Base-by-base conservation (phyloP, 257 asterid genomes). In the Salvia rosmarinus region DNA sequence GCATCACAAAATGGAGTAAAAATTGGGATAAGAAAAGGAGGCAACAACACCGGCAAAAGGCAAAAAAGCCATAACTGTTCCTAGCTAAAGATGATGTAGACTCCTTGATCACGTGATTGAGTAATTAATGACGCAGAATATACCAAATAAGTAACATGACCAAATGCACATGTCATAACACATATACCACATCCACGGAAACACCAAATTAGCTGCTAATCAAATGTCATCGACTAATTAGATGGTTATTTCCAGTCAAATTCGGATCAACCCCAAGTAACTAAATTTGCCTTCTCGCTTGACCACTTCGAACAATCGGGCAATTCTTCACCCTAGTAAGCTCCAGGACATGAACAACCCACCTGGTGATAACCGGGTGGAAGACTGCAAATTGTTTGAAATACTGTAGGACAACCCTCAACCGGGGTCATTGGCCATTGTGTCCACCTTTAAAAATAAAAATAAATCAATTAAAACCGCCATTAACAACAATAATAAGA, bases 341-440 rank as follows among this genome's bases (percentile, higher is more conserved):
- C 64, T 70, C 69, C 37, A 73, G 46, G 51, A 76, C 57, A 57
- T 60, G 58, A 14, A 77, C 79, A 47, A 80, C 85, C 46, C 79
- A 92, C 98, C 98, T 90, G 92, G 81, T 92, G 96, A 77, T 74
- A 88, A 77, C 98, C 96, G 3, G 91, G 87, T 14, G 95, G 96
- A 64, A 92, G 64, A 82, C 85, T 88, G 80, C 95, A 92, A 28
- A 92, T 74, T 0, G 92, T 83, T 82, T 92, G 96, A 85, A 92
- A 92, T 21, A 86, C 91, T n/a, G 91, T 86, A 12, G 96, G 96
- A 79, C 96, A 90, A 37, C 98, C 98, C 85, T 92, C 98, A 1
- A 92, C 91, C 6, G 96, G 98, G 13, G 92, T 79, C 98, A 92
- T 92, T 61, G 95, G 94, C 87, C 87, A 85, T 40, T 85, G 96